Evolutionary conservation across 2,329 filamentous ascomycete genomes (phyloP).

Genomic region (Paecilomyces sp.): DNA sequence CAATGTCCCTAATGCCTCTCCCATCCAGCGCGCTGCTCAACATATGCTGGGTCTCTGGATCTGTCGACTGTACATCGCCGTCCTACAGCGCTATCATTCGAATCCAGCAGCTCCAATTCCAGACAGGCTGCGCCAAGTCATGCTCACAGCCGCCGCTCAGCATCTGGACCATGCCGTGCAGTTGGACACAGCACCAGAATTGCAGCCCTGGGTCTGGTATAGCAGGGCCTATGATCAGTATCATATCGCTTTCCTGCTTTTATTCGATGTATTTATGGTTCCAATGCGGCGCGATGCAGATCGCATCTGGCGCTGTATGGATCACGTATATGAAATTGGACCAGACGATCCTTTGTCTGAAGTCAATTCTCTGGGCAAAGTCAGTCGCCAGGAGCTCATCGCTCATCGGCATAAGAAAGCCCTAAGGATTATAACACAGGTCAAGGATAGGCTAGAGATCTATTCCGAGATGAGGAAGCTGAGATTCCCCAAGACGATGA

Average conservation of each 20-base stretch:
- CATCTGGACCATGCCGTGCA: constrained; percentile 49
- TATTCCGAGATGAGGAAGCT: constrained; percentile 22
- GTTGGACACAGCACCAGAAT: constrained; percentile 45
- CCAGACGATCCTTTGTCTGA: constrained; percentile 43
- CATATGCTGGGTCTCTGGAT: constrained; percentile 59
- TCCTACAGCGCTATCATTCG: constrained; percentile 61
- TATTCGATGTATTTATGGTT: constrained; percentile 59
- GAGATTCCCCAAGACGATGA: constrained; percentile 17
- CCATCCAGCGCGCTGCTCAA: constrained; percentile 57
- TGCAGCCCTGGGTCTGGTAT: constrained; percentile 64
- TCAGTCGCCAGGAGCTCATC: constrained; percentile 10
- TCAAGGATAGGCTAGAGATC: constrained; percentile 40
- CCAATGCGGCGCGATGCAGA: constrained; percentile 52
- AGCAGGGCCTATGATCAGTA: constrained; percentile 64
- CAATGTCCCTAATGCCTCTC: constrained; percentile 43
- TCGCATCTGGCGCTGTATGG: constrained; percentile 63
- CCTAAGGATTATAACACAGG: constrained; percentile 53
- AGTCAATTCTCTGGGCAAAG: not conserved
- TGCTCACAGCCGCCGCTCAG: constrained; percentile 54
- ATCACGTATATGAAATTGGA: constrained; percentile 58
- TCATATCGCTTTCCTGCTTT: constrained; percentile 61
- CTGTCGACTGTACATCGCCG: constrained; percentile 57
- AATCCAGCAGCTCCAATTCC: constrained; percentile 24
- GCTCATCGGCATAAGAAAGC: constrained; percentile 48
- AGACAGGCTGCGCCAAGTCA: constrained; percentile 55